Evolutionary conservation across 192 early-diverging fungal genomes (phyloP), one percentile per base, ranked within the genome.

Genomic region (Coemansia pectinata): DNA sequence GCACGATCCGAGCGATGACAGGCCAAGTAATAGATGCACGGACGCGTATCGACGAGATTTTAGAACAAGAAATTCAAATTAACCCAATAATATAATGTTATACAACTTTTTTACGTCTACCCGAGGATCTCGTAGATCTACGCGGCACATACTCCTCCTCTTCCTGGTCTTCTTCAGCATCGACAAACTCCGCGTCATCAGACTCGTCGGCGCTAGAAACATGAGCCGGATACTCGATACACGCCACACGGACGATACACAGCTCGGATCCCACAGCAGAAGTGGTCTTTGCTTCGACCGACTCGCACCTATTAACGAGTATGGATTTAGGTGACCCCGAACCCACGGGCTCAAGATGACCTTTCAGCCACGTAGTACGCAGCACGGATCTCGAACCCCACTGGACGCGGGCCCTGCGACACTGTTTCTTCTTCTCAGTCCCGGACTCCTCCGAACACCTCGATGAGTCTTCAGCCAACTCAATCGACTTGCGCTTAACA

Each of bases 1-100:
- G 90, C 71, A 88, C 87, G 70, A 89, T 89, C 77, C 88, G 90
- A 67, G 88, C 85, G 40, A 86, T 77, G 70, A 85, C 88, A 15
- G 85, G 86, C 64, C 77, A 85, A 62, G 91, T 90, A 34, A 69
- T 73, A 11, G 79, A 77, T 33, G 73, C 79, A 8, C 74, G 74
- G 3, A 36, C 19, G 1, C 63, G 74, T 3, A 81, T 81, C 1
- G 79, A 77, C 55, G 74, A 81, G 25, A 73, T 69, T 2, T 48
- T 64, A 0, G 66, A 75, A 5, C 29, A 36, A 63, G 11, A 41
- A 42, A 63, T 8, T 8, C 52, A 25, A 27, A 17, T 7, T 7
- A 27, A 27, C 9, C 2, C 11, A 50, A 50, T 21, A 21, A 27
- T 9, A 53, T 45, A 59, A 38, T 10, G 21, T 60, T 60, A 21